phyloP scores from a whole-genome alignment of 139 green algal genomes.

The Asterochloris erici region DNA sequence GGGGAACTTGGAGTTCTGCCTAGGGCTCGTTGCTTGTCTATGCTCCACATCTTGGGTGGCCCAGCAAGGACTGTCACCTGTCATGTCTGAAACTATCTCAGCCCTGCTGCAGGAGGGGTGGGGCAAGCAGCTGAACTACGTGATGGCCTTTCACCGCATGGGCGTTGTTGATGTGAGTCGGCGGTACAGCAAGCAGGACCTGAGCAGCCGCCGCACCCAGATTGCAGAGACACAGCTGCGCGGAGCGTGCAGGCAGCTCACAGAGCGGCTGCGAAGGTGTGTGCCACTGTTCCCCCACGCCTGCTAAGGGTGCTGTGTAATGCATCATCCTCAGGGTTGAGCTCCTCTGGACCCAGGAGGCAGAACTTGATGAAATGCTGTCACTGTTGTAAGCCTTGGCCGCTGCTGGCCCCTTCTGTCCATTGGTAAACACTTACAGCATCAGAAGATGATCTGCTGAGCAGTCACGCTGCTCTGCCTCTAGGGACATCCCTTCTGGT shows the following conservation, averaged over 20 bases:
- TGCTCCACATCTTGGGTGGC: no score
- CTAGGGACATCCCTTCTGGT: neutral
- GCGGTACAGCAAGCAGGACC: constrained; percentile 52
- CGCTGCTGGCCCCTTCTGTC: no score
- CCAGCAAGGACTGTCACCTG: no score
- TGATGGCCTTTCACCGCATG: constrained; percentile 53
- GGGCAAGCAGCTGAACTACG: constrained; percentile 74
- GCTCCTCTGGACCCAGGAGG: no score
- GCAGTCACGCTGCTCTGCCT: neutral
- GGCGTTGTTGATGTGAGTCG: constrained; percentile 64
- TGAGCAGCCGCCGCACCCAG: neutral
- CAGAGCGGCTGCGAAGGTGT: neutral
- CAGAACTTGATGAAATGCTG: no score
- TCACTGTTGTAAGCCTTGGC: no score
- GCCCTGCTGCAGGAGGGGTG: constrained; percentile 54
- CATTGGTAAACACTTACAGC: neutral
- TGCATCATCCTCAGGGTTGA: neutral
- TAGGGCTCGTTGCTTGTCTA: no score
- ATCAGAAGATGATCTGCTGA: neutral
- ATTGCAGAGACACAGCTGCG: neutral
- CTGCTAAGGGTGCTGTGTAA: neutral
- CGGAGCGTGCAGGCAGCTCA: neutral
- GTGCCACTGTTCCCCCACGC: neutral
- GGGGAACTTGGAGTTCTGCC: no score
- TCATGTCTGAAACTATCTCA: neutral